Base-by-base conservation (phyloP, 2,329 filamentous ascomycete species). In the Colletotrichum spinosum region DNA sequence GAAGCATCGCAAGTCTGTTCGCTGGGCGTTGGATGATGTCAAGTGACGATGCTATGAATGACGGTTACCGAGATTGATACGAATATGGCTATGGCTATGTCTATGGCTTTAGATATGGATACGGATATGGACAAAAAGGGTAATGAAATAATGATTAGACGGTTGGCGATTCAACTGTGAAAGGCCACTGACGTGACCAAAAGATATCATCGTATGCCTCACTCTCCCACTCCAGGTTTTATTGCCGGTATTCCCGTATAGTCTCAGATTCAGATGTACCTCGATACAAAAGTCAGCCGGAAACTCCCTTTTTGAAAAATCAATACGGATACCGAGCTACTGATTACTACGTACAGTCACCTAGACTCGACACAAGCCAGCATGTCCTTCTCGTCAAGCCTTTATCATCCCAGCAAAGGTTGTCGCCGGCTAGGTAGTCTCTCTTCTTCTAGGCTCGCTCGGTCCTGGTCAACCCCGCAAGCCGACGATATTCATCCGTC, bases 1-100 rank as follows among this genome's bases (percentile, higher is more conserved):
- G 41, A 58, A 33, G 17, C 15, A 51, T 2, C 50, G 55, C 17
- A 67, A 67, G 35, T 67, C 64, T 33, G 64, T 67, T 44, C 64
- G 60, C 52, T 67, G 64, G 64, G 64, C 54, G 49, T 59, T 44
- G 48, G 58, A 52, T 38, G 12, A 9, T 33, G n/a, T 38, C 12
- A 56, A 33, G 13, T 15, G 39, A 45, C 15, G 49, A 33, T 12
- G 35, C 52, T 52, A 65, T 33, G 58, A 50, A 11, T 56, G 48
- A 57, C 56, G 58, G 42, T 10, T 50, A 37, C 13, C 11, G 48
- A 35, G 13, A 50, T 34, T 11, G 9, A 55, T 17, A 34, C 13
- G 51, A 42, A 11, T 17, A 53, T 38, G 42, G 49, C n/a, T 5
- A 38, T 44, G 15, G 46, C 39, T 11, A 42, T 51, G 37, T 8